Base-by-base conservation (phyloP, 192 early-diverging fungal genomes). In the Coemansia sp. region DNA sequence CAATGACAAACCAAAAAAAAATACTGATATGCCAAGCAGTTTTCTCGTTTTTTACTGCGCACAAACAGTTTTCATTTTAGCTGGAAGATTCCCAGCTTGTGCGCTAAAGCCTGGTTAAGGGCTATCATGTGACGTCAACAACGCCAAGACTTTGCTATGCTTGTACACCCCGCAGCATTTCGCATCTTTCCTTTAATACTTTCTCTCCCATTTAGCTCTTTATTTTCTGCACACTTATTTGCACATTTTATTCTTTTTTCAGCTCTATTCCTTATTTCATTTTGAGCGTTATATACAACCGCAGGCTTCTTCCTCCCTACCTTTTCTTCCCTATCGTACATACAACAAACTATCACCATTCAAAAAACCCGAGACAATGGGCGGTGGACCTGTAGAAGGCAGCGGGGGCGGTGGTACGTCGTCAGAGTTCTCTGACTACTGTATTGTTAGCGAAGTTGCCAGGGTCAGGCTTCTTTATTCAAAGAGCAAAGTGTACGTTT, bases 401-500 rank as follows among this genome's bases (percentile, higher is more conserved):
- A 31, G n/a, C 43, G 23, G 55, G 7, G 31, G 30, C 25, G 31
- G 55, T 20, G 56, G 33, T 15, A 66, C 62, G 46, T 66, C 70
- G 57, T 71, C 79, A 42, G 79, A 81, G 59, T 65, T 75, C 39
- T 81, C 79, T 33, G 79, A 81, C 67, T 81, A 81, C 58, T 81
- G 79, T 61, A 81, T 81, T 28, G 70, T 81, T 42, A 74, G 79
- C 74, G 79, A 81, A 37, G 79, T 75, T 3, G 46, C 73, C 35
- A 53, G 59, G 26, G 76, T 84, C 29, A 72, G 64, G 71, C 68
- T 91, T n/a, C 71, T 91, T 25, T 90, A 85, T 56, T 86, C 86
- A 2, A 86, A 86, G 60, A 85, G 87, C 63, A 91, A 90, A 37
- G 90, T 91, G 7, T 91, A 84, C 62, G 84, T 91, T 59, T 87